Conservation (phyloP, 2,329 filamentous ascomycete species). For the Sarocladium brachiariae region DNA sequence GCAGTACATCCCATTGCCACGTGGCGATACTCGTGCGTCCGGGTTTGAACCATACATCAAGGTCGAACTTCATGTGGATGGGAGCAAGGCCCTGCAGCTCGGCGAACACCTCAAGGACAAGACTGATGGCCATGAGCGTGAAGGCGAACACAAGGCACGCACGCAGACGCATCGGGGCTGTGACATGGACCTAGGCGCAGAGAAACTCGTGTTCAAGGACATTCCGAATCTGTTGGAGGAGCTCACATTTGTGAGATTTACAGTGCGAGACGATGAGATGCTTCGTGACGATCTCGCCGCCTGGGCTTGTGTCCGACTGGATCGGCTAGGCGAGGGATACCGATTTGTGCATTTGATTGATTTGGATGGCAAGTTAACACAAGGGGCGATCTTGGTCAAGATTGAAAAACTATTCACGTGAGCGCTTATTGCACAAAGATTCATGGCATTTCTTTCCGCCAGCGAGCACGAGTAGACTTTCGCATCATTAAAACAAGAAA, state of each 20-base stretch:
- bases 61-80: constrained; percentile 76
- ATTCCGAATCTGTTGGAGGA: constrained; percentile 56
- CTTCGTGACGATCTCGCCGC: constrained; percentile 70
- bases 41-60: constrained; percentile 76
- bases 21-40: constrained; percentile 39
- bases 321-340: constrained; percentile 69
- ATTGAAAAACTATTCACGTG: too few relatives aligned
- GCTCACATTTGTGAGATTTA: constrained; percentile 71
- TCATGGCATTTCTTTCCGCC: too few relatives aligned
- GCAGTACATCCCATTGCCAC: constrained; percentile 65
- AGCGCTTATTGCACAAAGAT: too few relatives aligned
- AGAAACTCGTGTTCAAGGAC: constrained; percentile 50
- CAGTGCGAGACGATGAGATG: constrained; percentile 81
- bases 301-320: constrained; percentile 84
- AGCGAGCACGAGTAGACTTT: too few relatives aligned
- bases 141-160: constrained; percentile 48
- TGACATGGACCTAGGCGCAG: constrained; percentile 53
- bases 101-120: constrained; percentile 29
- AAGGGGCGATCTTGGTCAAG: constrained; percentile 66
- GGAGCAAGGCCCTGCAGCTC: constrained; percentile 35
- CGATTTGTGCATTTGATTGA: constrained; percentile 73
- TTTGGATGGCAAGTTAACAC: constrained; percentile 55
- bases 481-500: too few relatives aligned
- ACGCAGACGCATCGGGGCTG: constrained; percentile 52
- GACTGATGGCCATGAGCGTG: constrained; percentile 28